Conservation (phyloP, 768 basidiomycete species). For the Russula foetens region DNA sequence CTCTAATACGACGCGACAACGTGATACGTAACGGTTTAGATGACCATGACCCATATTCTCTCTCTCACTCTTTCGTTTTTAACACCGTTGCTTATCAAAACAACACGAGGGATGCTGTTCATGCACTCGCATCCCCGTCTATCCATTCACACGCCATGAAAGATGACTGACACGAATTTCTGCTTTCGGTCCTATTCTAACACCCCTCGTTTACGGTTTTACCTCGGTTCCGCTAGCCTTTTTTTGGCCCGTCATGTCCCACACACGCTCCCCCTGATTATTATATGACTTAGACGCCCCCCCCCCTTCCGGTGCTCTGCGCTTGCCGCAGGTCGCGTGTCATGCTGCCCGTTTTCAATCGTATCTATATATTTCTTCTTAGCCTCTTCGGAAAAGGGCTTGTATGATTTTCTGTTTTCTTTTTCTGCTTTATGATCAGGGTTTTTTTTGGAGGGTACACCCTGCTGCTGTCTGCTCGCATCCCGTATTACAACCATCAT, state of each 20-base stretch:
- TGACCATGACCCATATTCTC: background rate
- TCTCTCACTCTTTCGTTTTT: background rate
- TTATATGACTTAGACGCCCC: constrained; percentile 8
- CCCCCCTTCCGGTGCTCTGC: background rate
- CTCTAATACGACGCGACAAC: constrained; percentile 40
- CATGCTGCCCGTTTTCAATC: background rate
- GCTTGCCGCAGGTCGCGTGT: constrained; percentile 1
- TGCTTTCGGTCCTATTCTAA: background rate
- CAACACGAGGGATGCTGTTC: background rate
- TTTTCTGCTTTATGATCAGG: constrained; percentile 11
- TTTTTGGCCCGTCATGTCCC: background rate
- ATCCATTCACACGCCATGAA: background rate
- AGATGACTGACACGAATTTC: background rate
- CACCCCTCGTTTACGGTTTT: background rate
- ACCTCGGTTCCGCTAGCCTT: background rate
- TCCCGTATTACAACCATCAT: background rate
- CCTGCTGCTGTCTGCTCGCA: background rate
- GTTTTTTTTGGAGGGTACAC: constrained; percentile 7
- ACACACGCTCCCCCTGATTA: background rate
- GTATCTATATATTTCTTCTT: constrained; percentile 12
- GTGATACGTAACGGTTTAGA: background rate
- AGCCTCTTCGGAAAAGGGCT: background rate
- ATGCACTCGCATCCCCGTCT: background rate
- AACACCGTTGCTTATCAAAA: background rate
- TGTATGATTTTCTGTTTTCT: constrained; percentile 6